These are phyloP conservation scores for Arabidopsis suecica DNA, from an alignment of 345 rosid genomes.

Conservation along the genomic window DNA sequence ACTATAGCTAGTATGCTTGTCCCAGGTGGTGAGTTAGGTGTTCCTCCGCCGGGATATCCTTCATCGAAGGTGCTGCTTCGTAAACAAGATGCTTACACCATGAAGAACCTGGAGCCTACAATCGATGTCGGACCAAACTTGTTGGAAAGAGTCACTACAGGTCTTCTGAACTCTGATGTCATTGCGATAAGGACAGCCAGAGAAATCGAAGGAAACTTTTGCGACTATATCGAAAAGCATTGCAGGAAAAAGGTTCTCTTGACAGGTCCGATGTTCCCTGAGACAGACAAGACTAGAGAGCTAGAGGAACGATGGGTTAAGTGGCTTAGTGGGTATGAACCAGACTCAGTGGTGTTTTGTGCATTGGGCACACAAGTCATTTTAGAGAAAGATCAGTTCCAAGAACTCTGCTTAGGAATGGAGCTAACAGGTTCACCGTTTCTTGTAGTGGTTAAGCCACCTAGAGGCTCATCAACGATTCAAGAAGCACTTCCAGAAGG, in stretches of 20 bases:
- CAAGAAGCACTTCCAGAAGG: constrained; percentile 50
- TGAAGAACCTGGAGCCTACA: background rate
- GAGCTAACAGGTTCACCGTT: constrained; percentile 47
- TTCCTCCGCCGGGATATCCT: constrained; percentile 61
- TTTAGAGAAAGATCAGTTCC: constrained; percentile 49
- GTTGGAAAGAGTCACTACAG: background rate
- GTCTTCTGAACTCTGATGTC: constrained; percentile 39
- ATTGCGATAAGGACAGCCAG: constrained; percentile 39
- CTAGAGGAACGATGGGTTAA: constrained; percentile 40
- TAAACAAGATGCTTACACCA: constrained; percentile 13
- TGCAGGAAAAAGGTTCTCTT: constrained; percentile 26
- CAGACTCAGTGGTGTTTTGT: constrained; percentile 38
- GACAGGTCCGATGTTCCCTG: constrained; percentile 45
- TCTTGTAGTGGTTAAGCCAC: constrained; percentile 43
- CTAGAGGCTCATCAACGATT: constrained; percentile 23
- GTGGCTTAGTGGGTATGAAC: constrained; percentile 21
- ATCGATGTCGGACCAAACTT: background rate
- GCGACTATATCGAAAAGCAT: constrained; percentile 35
- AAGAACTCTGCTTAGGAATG: constrained; percentile 47
- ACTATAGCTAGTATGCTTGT: background rate
- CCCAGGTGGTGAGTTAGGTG: constrained; percentile 40
- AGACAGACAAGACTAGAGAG: constrained; percentile 8
- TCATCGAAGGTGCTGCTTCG: constrained; percentile 45
- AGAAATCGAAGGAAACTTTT: constrained; percentile 46
- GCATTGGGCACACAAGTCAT: constrained; percentile 48